Evolutionary conservation across 225 moss, liverwort and hornwort species (phyloP), one percentile per base, ranked within the genome.

Genomic region (Pleurozium schreberi): DNA sequence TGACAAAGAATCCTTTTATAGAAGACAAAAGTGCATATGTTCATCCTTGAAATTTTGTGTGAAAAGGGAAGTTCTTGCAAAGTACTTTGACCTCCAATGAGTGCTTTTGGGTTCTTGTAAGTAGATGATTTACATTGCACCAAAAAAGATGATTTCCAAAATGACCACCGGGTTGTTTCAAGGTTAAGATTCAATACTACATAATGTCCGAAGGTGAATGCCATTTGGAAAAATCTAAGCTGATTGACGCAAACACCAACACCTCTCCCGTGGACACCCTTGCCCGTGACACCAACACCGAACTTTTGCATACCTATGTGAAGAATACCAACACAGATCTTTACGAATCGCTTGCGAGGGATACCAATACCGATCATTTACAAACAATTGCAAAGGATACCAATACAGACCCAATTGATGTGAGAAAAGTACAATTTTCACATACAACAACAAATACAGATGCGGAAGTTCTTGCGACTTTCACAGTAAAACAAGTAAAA

Each of bases 111-210:
- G 13, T 8, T 30, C 10, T 50, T 21, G 4, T 7, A 75, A 19
- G 18, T 13, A 75, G 22, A 76, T 22, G 34, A 52, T 34, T 52
- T 3, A 52, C 5, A 22, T 0, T 2, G 1, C 34, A 34, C 4
- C 2, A 49, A 8, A 75, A 18, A 75, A 4, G 11, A 52, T 75
- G 50, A 18, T 76, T 52, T 34, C 52, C 5, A 34, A 8, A 3
- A 3, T 34, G 14, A 52, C 8, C 0, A 0, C 5, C 14, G 2
- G 0, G 0, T 33, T 0, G 2, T 36, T 76, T 36, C 0, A 8
- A 1, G 14, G 5, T 27, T 59, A 59, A 60, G 5, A 30, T 45
- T 63, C 7, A 38, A 69, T 63, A 25, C 28, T 50, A n/a, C 28
- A 85, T 74, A 34, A 85, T 90, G 85, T 80, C 8, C 23, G 18